Evolutionary conservation across 73 alveolate species (phyloP).

Genomic region (Tetrahymena thermophila): DNA sequence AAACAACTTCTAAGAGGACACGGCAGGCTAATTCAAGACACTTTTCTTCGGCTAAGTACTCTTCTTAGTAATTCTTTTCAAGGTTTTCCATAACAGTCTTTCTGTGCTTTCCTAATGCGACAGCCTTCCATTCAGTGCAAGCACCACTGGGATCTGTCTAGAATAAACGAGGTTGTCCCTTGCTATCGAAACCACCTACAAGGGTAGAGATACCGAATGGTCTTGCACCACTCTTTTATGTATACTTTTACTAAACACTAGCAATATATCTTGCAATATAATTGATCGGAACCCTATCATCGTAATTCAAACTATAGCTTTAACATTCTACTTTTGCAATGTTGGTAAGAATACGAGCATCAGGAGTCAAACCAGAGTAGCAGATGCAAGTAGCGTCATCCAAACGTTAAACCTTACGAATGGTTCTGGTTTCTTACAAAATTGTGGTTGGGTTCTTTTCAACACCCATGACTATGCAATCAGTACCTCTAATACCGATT

Average conservation of each 20-base stretch:
- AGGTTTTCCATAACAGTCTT: slow-evolving; percentile 76
- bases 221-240: slow-evolving; percentile 94
- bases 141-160: slow-evolving; percentile 96
- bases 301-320: slow-evolving; percentile 72
- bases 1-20: slow-evolving; percentile 88
- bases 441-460: slow-evolving; percentile 89
- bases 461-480: slow-evolving; percentile 82
- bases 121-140: slow-evolving; percentile 91
- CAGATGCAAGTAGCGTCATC: slow-evolving; percentile 87
- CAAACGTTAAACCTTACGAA: slow-evolving; percentile 73
- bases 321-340: slow-evolving; percentile 86
- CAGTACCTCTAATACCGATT: slow-evolving; percentile 84
- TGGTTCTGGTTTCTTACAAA: slow-evolving; percentile 89
- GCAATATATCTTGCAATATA: slow-evolving; percentile 87
- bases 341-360: slow-evolving; percentile 88
- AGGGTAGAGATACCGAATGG: slow-evolving; percentile 93
- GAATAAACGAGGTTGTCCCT: slow-evolving; percentile 71
- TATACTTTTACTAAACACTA: slow-evolving; percentile 74
- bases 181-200: slow-evolving; percentile 83
- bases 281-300: slow-evolving; percentile 85
- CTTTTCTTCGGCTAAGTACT: slow-evolving; percentile 62
- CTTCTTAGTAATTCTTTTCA: slow-evolving; percentile 80
- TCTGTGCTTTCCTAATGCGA: slow-evolving; percentile 87
- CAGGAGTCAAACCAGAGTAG: slow-evolving; percentile 95
- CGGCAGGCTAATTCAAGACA: background rate